Percentiles rank a stretch among this genome's conserved stretches.
phyloP scores from a whole-genome alignment of 2,329 filamentous ascomycete species.

The Colletotrichum horii region DNA sequence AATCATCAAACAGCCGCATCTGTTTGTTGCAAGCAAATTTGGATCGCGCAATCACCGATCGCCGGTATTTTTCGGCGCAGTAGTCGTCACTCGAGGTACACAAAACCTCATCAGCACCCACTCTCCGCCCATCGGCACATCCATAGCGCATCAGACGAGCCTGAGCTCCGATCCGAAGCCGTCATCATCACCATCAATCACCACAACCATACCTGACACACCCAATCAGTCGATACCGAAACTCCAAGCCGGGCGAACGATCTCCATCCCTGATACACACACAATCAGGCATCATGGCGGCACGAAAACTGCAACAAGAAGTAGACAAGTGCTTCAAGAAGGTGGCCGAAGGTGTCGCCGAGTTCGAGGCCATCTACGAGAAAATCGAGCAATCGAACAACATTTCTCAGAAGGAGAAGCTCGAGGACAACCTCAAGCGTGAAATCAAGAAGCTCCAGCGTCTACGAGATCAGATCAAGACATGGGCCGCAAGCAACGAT shows the following conservation, averaged over 20 bases:
- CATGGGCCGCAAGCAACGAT: slow-evolving; percentile 97
- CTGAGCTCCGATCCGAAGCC: neutral
- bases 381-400: slow-evolving; percentile 96
- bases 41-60: slow-evolving; percentile 10
- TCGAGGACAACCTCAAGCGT: slow-evolving; percentile 96
- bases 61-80: slow-evolving; percentile 3
- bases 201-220: neutral
- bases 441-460: slow-evolving; percentile 99
- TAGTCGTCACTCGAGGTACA: slow-evolving; percentile 3
- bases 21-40: slow-evolving; percentile 2
- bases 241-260: neutral
- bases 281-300: slow-evolving; percentile 72
- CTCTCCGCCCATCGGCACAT: neutral
- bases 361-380: slow-evolving; percentile 95
- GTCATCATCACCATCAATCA: neutral
- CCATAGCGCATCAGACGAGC: neutral
- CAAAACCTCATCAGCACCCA: neutral
- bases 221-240: slow-evolving; percentile 1
- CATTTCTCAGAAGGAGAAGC: slow-evolving; percentile 95
- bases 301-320: slow-evolving; percentile 95
- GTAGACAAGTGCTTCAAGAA: slow-evolving; percentile 99
- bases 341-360: slow-evolving; percentile 87
- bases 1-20: slow-evolving; percentile 22
- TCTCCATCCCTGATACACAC: neutral
- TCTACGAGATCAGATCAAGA: slow-evolving; percentile 98